Evolutionary conservation across 2,329 filamentous ascomycete species (phyloP), one percentile per base, ranked within the genome.

Genomic region (Alternaria longipes): DNA sequence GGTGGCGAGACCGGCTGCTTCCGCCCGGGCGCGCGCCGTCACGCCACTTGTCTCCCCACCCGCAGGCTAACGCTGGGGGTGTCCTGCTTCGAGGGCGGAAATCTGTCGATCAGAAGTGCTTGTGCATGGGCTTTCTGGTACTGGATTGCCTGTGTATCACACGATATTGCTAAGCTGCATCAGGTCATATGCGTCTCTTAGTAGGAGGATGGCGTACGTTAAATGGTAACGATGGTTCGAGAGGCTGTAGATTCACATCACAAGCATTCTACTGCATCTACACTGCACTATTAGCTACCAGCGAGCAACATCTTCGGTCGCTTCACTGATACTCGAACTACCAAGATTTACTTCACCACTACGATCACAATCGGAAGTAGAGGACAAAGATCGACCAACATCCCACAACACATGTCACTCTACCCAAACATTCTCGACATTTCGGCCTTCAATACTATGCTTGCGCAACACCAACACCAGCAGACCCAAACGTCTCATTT

Each of bases 31-130:
- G 32, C 14, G 32, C 32, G 12, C 38, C 22, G 14, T 59, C 56
- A 60, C 62, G 54, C 56, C 60, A 62, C 26, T 11, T 56, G 36
- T 62, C 59, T 60, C 54, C 24, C 63, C 60, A 65, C 57, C 24
- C 32, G 11, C 49, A 34, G 14, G 32, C 8, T 8, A 8, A 24
- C 38, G 18, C 32, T 16, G 24, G 3, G 11, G 9, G 34, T 45
- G 58, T 42, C 56, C 56, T 54, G 46, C 20, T 42, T 30, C 38
- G 18, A 11, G 14, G 2, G 6, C 12, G 8, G 9, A 22, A 22
- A 3, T 22, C 38, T 42, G 11, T 14, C 26, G 24, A 22, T 32
- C 14, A 18, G 18, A 14, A 7, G 20, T 32, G n/a, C 7, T 5
- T 9, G 14, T 26, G 28, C 26, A 8, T 4, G 26, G 6, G 34